Conservation (phyloP, 768 basidiomycete genomes). For the Scleroderma bovista region DNA sequence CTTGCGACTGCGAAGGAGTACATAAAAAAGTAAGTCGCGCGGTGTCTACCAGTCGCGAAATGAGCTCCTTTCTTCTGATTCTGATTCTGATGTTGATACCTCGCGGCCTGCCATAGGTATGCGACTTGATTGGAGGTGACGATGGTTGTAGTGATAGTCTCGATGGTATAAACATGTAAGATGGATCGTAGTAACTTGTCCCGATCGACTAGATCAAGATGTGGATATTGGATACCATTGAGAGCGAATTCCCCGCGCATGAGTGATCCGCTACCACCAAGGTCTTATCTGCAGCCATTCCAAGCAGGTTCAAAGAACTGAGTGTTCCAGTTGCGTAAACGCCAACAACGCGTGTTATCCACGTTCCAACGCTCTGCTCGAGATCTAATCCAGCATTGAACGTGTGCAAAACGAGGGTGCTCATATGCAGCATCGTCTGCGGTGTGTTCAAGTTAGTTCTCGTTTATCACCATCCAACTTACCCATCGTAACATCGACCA, state of each 20-base stretch:
- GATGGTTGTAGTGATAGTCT: conserved; percentile 9
- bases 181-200: neutral
- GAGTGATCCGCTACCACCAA: neutral
- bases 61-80: neutral
- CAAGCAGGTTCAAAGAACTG: conserved; percentile 6
- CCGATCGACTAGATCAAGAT: neutral
- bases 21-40: conserved; percentile 66
- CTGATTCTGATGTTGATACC: conserved; percentile 3
- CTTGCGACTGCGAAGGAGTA: conserved; percentile 72
- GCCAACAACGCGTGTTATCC: conserved; percentile 63
- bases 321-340: conserved; percentile 33
- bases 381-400: conserved; percentile 40
- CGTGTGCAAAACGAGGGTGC: conserved; percentile 66
- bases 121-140: conserved; percentile 12
- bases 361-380: conserved; percentile 48
- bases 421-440: conserved; percentile 76
- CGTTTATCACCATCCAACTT: conserved; percentile 19
- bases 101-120: conserved; percentile 8
- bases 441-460: conserved; percentile 48
- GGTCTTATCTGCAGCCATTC: conserved; percentile 4
- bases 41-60: neutral
- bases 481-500: conserved; percentile 26
- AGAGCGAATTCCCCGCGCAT: too few species aligned
- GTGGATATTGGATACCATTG: neutral
- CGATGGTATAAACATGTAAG: neutral